Evolutionary conservation across 108 stramenopile genomes (phyloP).

Genomic region (Parmales sp.): DNA sequence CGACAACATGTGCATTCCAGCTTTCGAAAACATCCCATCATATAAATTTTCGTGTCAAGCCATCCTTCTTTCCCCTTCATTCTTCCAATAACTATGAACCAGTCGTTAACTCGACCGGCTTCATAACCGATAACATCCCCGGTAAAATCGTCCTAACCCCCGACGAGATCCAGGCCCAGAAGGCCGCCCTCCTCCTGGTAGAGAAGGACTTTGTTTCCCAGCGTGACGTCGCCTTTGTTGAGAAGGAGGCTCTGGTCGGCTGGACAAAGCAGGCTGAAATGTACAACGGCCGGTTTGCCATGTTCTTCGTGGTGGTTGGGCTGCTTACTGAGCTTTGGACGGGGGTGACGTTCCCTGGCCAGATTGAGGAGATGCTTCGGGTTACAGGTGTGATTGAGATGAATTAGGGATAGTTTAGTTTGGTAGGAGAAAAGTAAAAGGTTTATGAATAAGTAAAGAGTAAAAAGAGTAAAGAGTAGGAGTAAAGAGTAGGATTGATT

Average conservation of each 20-base stretch:
- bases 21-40: no score
- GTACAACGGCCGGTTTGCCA: slow-evolving; percentile 75
- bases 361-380: slow-evolving; percentile 81
- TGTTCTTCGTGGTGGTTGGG: slow-evolving; percentile 85
- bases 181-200: slow-evolving; percentile 47
- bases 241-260: slow-evolving; percentile 53
- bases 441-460: no score
- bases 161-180: slow-evolving; percentile 65
- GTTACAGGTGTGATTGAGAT: slow-evolving; percentile 66
- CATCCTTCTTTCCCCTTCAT: no score
- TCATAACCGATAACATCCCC: slow-evolving; percentile 70
- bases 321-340: slow-evolving; percentile 86
- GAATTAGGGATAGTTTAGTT: not conserved
- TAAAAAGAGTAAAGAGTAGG: no score
- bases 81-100: no score
- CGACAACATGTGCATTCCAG: no score
- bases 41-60: no score
- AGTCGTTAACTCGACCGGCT: no score
- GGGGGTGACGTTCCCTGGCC: slow-evolving; percentile 74
- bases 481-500: no score
- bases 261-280: slow-evolving; percentile 65
- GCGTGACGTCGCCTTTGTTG: slow-evolving; percentile 48
- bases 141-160: slow-evolving; percentile 72
- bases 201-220: slow-evolving; percentile 64
- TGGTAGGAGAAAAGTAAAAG: not conserved